phyloP scores from a whole-genome alignment of 2,329 filamentous ascomycete genomes.

The Trichophyton verrucosum region DNA sequence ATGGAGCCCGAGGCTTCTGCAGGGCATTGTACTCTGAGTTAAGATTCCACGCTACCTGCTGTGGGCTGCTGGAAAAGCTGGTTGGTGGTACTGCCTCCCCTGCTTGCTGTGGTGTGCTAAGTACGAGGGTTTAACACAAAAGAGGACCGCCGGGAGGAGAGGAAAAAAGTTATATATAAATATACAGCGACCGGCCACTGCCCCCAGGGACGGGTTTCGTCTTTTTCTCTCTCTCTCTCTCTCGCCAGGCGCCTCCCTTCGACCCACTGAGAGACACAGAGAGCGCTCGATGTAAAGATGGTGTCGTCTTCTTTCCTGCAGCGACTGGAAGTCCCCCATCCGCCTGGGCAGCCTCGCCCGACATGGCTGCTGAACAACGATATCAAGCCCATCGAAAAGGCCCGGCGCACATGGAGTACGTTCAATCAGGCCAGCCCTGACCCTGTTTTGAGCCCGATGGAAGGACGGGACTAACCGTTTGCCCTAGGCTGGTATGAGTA shows the following conservation, averaged over 20 bases:
- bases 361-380: constrained; percentile 34
- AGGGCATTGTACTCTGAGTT: not conserved
- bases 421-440: constrained; percentile 27
- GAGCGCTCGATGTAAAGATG: not conserved
- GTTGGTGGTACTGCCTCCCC: not conserved
- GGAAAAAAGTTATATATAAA: not conserved
- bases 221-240: not conserved
- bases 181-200: not conserved
- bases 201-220: not conserved
- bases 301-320: not conserved
- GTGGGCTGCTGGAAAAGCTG: not conserved
- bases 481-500: constrained; percentile 26
- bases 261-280: not conserved
- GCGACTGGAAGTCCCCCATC: constrained; percentile 1
- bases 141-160: not conserved
- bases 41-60: not conserved
- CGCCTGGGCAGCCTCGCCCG: not conserved
- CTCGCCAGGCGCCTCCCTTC: not conserved
- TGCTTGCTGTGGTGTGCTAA: not conserved
- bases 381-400: constrained; percentile 37
- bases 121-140: too few species aligned
- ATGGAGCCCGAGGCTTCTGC: not conserved
- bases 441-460: not conserved
- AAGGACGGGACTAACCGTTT: not conserved
- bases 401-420: constrained; percentile 34